Base-by-base conservation (phyloP, 805 yeast species). In the Candida montana region DNA sequence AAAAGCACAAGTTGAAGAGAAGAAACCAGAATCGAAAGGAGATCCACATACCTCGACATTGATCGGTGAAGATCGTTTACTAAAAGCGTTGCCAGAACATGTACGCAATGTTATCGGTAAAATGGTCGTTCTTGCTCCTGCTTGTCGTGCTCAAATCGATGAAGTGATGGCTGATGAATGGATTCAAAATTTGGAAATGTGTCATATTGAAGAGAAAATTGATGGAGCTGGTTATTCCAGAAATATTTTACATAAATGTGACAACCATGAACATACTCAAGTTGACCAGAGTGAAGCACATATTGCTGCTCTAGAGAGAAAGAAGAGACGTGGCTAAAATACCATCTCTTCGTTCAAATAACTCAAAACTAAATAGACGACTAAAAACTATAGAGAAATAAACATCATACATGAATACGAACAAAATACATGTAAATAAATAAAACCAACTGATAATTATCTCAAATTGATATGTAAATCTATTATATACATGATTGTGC, bases 281-380 rank as follows among this genome's bases (percentile, higher is more conserved):
- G 97, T 90, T 38, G 96, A 89, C 52, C 95, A 86, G 59, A 81
- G 87, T 46, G 95, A 87, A 53, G 98, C 98, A 0, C 98, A 90
- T 61, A 90, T 90, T 65, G 96, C 97, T 10, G 83, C 90, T 45
- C 73, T 90, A 50, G 97, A 90, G 58, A 85, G 81, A 69, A 85
- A 81, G 58, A 90, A 86, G 66, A 76, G 29, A 23, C 21, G 35
- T 17, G 30, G 35, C 12, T 33, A 23, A 13, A 15, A 7, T 11
- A n/a, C n/a, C n/a, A n/a, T n/a, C n/a, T n/a, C n/a, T n/a, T n/a
- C n/a, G n/a, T n/a, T n/a, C n/a, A n/a, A n/a, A n/a, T n/a, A n/a
- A n/a, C n/a, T n/a, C n/a, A 9, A 21, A 7, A 9, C 9, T 21
- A 7, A 7, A 21, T 21, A 21, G 24, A 21, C 9, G 24, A 21